These are phyloP conservation scores for Annulohypoxylon truncatum DNA, from an alignment of 2,329 filamentous ascomycete species.

Conservation along the genomic window DNA sequence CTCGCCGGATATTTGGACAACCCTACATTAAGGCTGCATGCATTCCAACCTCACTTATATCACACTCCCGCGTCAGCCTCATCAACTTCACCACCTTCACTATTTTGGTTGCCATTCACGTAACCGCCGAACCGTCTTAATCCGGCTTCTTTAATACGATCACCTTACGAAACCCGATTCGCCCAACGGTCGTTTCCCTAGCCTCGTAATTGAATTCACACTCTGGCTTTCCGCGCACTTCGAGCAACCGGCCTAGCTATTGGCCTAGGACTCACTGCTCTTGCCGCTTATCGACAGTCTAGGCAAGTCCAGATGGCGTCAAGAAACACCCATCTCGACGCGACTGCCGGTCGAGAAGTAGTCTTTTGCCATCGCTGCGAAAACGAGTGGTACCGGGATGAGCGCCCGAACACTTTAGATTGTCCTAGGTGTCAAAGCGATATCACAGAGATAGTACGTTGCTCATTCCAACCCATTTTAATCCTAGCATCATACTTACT, in stretches of 20 bases:
- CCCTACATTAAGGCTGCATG: constrained; percentile 23
- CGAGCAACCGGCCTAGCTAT: constrained; percentile 66
- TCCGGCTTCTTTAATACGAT: neutral
- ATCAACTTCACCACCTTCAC: constrained; percentile 19
- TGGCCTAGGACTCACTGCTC: constrained; percentile 68
- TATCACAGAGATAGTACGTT: constrained; percentile 85
- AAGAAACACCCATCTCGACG: constrained; percentile 60
- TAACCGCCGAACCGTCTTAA: neutral
- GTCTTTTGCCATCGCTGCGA: constrained; percentile 88
- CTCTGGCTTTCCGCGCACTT: constrained; percentile 67
- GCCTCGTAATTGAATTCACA: constrained; percentile 51
- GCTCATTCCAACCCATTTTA: neutral
- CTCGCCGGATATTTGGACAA: constrained; percentile 25
- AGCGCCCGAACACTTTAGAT: constrained; percentile 66
- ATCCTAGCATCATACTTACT: constrained; percentile 39
- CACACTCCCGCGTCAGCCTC: constrained; percentile 25
- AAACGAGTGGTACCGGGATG: constrained; percentile 82
- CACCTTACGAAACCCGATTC: neutral
- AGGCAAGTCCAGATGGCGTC: constrained; percentile 55
- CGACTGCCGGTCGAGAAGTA: constrained; percentile 70
- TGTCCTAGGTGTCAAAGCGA: constrained; percentile 85
- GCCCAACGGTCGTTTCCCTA: constrained; percentile 3
- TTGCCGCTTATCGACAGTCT: constrained; percentile 64
- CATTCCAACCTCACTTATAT: constrained; percentile 8
- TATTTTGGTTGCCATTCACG: constrained; percentile 9